phyloP scores from a whole-genome alignment of 2,329 filamentous ascomycete species.

The Colletotrichum lini region DNA sequence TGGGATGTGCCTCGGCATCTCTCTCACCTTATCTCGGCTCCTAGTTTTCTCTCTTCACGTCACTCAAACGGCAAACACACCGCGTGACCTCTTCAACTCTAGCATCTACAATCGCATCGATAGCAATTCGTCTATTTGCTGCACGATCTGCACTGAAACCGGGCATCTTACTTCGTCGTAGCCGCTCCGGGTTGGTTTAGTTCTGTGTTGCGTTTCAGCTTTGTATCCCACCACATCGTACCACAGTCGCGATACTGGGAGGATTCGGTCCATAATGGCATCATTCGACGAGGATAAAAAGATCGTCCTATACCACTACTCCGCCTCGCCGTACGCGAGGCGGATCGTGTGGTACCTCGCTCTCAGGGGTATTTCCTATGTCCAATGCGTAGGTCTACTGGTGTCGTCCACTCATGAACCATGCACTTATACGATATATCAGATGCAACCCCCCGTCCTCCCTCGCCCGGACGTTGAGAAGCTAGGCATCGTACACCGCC shows the following conservation, averaged over 20 bases:
- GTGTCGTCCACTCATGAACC: background rate
- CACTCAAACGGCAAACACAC: conserved; percentile 1
- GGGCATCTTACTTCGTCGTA: background rate
- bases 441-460: conserved; percentile 77
- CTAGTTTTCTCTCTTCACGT: conserved; percentile 3
- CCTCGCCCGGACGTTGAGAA: conserved; percentile 75
- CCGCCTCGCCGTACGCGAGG: conserved; percentile 74
- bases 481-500: conserved; percentile 76
- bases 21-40: background rate
- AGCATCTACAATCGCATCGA: background rate
- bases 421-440: conserved; percentile 13
- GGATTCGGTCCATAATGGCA: conserved; percentile 20
- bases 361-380: conserved; percentile 75
- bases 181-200: no score
- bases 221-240: background rate
- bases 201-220: background rate
- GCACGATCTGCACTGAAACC: background rate
- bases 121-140: background rate
- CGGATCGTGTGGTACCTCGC: conserved; percentile 77
- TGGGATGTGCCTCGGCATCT: conserved; percentile 37
- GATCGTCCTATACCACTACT: conserved; percentile 77
- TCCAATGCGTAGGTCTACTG: conserved; percentile 73
- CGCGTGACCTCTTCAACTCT: background rate
- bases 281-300: conserved; percentile 10
- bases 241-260: background rate